Base-by-base conservation (phyloP, 1,284 basidiomycete species). In the Ustilago loliicola region DNA sequence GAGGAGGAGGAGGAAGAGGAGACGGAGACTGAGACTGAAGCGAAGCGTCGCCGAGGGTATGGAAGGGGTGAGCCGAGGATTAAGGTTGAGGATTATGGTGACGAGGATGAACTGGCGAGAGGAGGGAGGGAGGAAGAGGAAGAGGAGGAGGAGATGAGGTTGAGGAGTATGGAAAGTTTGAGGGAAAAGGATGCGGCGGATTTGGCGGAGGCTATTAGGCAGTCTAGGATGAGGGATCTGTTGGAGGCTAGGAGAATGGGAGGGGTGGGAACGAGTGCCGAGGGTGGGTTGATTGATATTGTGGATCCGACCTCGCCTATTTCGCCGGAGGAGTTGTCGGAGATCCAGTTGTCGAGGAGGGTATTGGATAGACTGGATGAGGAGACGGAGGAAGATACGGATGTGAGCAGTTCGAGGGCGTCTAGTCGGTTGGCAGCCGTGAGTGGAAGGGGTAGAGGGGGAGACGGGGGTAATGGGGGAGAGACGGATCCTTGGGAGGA, bases 361-460 rank as follows among this genome's bases (percentile, higher is more conserved):
- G 79, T 82, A 19, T 54, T 83, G 38, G 80, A 79, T 23, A 53
- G 82, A 51, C 60, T 83, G 21, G 82, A 83, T 47, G 82, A 83
- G 51, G 82, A 83, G 67, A 83, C 82, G 13, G 82, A 83, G 55
- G 82, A 83, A 38, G 82, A 83, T 45, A 83, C 82, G 10, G 82
- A 83, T 25, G 70, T 80, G 0, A 74, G 57, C 2, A 52, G 53
- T 8, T 57, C 59, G 15, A 29, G 70, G n/a, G 47, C 64, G 30
- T 38, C 50, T 19, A 66, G 65, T 45, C 11, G 64, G 25, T 13
- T 59, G 17, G 48, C 54, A 19, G 36, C 48, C 45, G 36, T 42
- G 50, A 2, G 54, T 29, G 23, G 34, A n/a, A 13, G 47, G 27
- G 8, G 45, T 32, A 32, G 53, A 4, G 1, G 27, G 17, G 17